phyloP scores from a whole-genome alignment of 495 filamentous ascomycete genomes.

The Lasiosphaeria ovina region DNA sequence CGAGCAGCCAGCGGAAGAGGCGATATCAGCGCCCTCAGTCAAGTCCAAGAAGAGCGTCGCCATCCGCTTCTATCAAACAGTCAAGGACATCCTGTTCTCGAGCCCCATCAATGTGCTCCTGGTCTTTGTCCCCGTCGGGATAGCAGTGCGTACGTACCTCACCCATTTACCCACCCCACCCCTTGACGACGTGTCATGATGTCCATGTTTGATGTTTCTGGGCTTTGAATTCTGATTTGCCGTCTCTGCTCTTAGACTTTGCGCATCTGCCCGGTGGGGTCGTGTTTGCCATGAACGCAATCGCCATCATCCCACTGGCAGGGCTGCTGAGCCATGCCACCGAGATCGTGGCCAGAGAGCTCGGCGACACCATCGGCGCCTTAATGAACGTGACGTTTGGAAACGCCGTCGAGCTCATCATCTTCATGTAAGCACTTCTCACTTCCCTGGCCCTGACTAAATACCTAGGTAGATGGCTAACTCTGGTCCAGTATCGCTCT shows the following conservation, averaged over 20 bases:
- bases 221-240: too few relatives aligned
- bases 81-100: conserved; percentile 54
- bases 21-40: neutral
- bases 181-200: conserved; percentile 5
- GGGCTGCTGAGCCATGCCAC: conserved; percentile 77
- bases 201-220: neutral
- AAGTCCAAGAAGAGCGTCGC: conserved; percentile 12
- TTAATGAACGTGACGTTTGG: conserved; percentile 86
- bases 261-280: conserved; percentile 18
- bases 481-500: conserved; percentile 21
- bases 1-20: neutral
- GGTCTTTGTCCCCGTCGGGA: conserved; percentile 75
- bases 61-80: conserved; percentile 47
- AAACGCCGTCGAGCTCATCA: conserved; percentile 78
- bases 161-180: conserved; percentile 7
- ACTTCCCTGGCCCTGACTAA: neutral
- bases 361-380: conserved; percentile 79
- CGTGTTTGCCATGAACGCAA: conserved; percentile 76
- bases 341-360: conserved; percentile 71
- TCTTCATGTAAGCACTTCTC: conserved; percentile 49
- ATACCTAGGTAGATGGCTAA: neutral
- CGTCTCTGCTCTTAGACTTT: neutral
- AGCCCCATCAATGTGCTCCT: conserved; percentile 77
- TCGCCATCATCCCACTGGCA: conserved; percentile 82
- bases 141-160: conserved; percentile 56